Evolutionary conservation across 129 eudicot genomes (phyloP).

Genomic region (Mikania micrantha): DNA sequence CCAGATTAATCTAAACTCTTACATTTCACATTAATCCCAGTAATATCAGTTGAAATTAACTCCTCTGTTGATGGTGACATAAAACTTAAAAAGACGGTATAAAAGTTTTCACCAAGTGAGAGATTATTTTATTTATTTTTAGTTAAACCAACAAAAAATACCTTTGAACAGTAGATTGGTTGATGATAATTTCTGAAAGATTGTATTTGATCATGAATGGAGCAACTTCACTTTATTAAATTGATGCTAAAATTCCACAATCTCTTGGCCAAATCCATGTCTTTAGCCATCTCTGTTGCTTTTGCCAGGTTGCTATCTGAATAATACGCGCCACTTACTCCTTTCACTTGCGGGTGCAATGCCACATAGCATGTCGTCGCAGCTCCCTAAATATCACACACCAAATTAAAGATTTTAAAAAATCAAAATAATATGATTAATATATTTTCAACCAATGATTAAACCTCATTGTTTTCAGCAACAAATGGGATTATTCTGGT

Average conservation of each 20-base stretch:
- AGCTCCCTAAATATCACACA: constrained; percentile 39
- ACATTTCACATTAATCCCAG: background rate
- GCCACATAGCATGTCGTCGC: constrained; percentile 67
- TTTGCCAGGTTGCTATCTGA: constrained; percentile 53
- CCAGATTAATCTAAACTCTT: background rate
- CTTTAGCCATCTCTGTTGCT: constrained; percentile 30
- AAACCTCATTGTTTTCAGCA: no score
- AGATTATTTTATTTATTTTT: background rate
- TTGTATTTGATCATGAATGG: background rate
- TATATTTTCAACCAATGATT: no score
- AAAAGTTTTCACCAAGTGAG: background rate
- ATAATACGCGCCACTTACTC: constrained; percentile 52
- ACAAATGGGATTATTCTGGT: no score
- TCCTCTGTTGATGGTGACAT: background rate
- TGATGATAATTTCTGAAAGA: background rate
- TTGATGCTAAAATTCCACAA: constrained; percentile 61
- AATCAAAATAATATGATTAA: background rate
- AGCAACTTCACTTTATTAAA: constrained; percentile 25
- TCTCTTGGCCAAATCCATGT: constrained; percentile 40
- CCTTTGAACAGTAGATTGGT: background rate
- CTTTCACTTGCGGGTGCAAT: constrained; percentile 49
- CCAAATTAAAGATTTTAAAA: background rate
- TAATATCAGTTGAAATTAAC: background rate
- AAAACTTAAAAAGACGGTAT: background rate
- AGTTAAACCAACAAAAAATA: background rate